Percentiles rank a stretch among this genome's conserved stretches.
phyloP scores from a whole-genome alignment of 2,329 filamentous ascomycete species.

The Aspergillus melleus region DNA sequence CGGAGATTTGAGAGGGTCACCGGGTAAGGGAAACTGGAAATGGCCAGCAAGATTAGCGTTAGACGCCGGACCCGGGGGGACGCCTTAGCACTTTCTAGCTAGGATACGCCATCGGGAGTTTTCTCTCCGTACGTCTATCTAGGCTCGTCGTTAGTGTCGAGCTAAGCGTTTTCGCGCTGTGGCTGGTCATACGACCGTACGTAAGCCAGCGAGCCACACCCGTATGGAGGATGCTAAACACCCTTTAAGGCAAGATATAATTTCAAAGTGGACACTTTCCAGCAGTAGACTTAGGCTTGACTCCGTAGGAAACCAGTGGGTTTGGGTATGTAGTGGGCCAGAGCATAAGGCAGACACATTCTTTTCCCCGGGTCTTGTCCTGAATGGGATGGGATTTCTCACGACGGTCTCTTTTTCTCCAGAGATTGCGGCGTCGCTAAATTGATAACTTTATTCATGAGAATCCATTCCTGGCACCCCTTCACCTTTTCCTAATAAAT shows the following conservation, averaged over 20 bases:
- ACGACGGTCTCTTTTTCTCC: background rate
- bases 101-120: background rate
- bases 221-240: background rate
- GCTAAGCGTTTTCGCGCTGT: conserved; percentile 3
- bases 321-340: background rate
- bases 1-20: background rate
- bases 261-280: background rate
- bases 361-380: background rate
- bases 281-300: too few species aligned
- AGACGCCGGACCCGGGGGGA: background rate
- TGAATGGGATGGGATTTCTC: background rate
- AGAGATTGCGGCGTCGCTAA: conserved; percentile 3
- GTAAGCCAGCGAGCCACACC: conserved; percentile 10
- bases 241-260: background rate
- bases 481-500: background rate
- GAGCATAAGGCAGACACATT: conserved; percentile 6
- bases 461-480: background rate
- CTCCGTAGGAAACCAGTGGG: too few species aligned
- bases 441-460: conserved; percentile 6
- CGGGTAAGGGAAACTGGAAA: too few species aligned
- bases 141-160: conserved; percentile 1
- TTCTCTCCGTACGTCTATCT: background rate
- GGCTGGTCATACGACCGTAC: conserved; percentile 6
- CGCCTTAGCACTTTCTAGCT: background rate
- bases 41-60: background rate